Percentiles rank a stretch among this genome's conserved stretches.
These are phyloP conservation scores for Gossypium ekmanianum DNA, from an alignment of 345 rosid genomes.

Conservation along the genomic window DNA sequence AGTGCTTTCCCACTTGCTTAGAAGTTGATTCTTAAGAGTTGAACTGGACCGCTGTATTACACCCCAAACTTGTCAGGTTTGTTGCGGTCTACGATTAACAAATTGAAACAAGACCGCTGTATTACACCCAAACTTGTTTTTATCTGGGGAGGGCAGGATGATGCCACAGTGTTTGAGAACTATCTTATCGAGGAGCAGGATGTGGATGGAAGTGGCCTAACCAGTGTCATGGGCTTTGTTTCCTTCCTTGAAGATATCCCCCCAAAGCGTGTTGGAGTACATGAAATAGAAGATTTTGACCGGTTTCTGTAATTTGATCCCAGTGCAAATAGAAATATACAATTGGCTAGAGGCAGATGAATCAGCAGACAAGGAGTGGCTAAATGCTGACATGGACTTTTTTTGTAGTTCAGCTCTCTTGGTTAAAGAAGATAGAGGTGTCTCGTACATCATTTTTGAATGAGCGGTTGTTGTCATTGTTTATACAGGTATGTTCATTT, in stretches of 20 bases:
- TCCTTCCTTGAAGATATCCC: constrained; percentile 85
- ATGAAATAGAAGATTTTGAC: constrained; percentile 45
- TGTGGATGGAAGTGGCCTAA: constrained; percentile 80
- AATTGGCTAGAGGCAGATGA: neutral
- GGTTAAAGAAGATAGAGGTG: neutral
- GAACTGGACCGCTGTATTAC: neutral
- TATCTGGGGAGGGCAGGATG: constrained; percentile 77
- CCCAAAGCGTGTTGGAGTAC: constrained; percentile 75
- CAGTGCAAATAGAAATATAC: neutral
- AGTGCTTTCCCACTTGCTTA: neutral
- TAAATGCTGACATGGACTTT: neutral
- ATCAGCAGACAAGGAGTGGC: neutral
- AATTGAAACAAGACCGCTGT: constrained; percentile 82
- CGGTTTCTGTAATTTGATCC: neutral
- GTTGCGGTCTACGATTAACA: constrained; percentile 70
- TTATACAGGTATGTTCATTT: neutral
- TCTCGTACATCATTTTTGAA: neutral
- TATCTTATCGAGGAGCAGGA: constrained; percentile 95
- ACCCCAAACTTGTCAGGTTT: constrained; percentile 32
- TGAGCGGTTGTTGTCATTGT: neutral
- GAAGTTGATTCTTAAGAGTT: neutral
- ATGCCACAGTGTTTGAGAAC: constrained; percentile 78
- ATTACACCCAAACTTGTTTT: constrained; percentile 84
- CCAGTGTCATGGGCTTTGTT: constrained; percentile 86
- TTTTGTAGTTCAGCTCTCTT: neutral